Evolutionary conservation across 2,329 filamentous ascomycete genomes (phyloP), one percentile per base, ranked within the genome.

Genomic region (Aspergillus costaricaensis): DNA sequence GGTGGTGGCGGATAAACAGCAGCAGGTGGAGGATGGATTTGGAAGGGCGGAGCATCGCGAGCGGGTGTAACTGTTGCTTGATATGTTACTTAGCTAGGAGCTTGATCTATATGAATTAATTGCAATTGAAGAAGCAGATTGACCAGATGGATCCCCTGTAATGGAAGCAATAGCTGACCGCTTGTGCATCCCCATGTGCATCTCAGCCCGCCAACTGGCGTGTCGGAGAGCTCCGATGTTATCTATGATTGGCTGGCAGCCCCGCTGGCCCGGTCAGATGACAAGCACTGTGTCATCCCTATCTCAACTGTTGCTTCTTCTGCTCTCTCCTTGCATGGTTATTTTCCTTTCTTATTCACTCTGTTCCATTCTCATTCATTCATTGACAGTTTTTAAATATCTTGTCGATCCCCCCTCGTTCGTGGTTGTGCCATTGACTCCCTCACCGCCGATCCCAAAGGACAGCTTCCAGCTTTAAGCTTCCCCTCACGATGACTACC

Each of bases 401-500:
- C 41, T 44, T 23, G 41, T 23, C 4, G 41, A 44, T 21, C 41
- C 12, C 10, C 10, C 27, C 27, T 30, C 27, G 17, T 44, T 44
- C 17, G 19, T 14, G 9, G 39, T 17, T 44, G 41, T 44, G 41
- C 12, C 32, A 36, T 36, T 36, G 32, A 30, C 21, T 30, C 14
- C 25, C 50, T 36, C 39, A 39, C 36, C 10, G 14, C 15, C 49
- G 17, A 17, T 19, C 36, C n/a, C 15, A 30, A 23, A 44, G 41
- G 41, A 44, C 41, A 44, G 41, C 41, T 36, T 36, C 32, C 32
- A 36, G 4, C 30, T 36, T 36, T 36, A 36, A 36, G 32, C 32
- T 36, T 36, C 32, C 32, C 32, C 32, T 23, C 64, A 72, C 47
- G 50, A 80, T 82, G 80, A 82, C 80, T 1, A 81, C 80, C 44